phyloP scores from a whole-genome alignment of 1,284 basidiomycete species.

The Neolentinus lepideus region DNA sequence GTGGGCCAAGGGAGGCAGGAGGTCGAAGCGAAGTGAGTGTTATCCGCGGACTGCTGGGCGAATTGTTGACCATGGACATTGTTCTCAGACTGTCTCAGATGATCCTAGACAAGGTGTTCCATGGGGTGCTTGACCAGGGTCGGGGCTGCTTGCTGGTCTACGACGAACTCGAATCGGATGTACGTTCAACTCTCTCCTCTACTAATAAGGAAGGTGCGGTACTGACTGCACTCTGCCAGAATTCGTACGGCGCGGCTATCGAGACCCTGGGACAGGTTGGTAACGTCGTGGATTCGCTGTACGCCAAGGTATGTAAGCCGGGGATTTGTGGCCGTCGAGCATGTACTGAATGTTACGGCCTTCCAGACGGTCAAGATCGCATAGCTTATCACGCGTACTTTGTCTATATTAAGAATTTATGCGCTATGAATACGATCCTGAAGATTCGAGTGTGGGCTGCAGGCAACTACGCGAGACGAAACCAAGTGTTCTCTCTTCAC shows the following conservation, averaged over 20 bases:
- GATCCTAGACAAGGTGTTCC: constrained; percentile 94
- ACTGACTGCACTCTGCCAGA: constrained; percentile 32
- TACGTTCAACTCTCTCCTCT: constrained; percentile 29
- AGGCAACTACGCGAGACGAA: no score
- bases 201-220: neutral
- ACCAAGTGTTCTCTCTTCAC: no score
- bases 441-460: no score
- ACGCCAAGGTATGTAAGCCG: constrained; percentile 65
- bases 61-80: neutral
- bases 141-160: constrained; percentile 89
- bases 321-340: neutral
- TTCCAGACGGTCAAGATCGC: neutral
- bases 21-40: constrained; percentile 88
- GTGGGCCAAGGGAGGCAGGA: constrained; percentile 88
- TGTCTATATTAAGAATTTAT: no score
- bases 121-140: constrained; percentile 94
- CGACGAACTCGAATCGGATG: constrained; percentile 80
- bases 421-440: no score
- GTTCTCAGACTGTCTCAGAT: constrained; percentile 81
- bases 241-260: constrained; percentile 82
- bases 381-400: no score
- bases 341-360: neutral
- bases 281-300: constrained; percentile 88
- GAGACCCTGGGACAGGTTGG: constrained; percentile 86
- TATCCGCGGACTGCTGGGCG: neutral